Conservation (phyloP, 1,139 yeast genomes). For the Chernovozyma aurita region DNA sequence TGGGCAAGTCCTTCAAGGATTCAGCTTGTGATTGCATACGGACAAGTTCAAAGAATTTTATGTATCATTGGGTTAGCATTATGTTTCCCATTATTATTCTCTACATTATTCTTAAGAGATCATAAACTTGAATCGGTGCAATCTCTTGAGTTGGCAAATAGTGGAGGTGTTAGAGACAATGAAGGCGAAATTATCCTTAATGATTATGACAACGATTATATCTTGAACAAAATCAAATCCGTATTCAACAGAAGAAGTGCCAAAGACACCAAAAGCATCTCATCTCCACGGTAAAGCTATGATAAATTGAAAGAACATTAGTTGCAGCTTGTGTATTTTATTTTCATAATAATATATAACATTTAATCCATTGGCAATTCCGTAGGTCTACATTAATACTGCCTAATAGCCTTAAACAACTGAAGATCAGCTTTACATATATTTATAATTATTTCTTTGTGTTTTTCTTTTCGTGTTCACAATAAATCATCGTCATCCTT, state of each 20-base stretch:
- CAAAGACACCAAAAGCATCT: too few relatives aligned
- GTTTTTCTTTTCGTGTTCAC: too few relatives aligned
- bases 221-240: constrained; percentile 7
- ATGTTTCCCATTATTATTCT: constrained; percentile 28
- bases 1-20: constrained; percentile 34
- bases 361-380: too few relatives aligned
- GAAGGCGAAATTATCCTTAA: constrained; percentile 37
- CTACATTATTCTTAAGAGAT: constrained; percentile 31
- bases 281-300: too few relatives aligned
- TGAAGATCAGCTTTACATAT: too few relatives aligned
- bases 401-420: too few relatives aligned
- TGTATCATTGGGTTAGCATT: constrained; percentile 28
- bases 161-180: constrained; percentile 14
- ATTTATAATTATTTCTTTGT: too few relatives aligned
- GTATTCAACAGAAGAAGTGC: background rate
- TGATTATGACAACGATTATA: constrained; percentile 32
- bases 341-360: too few relatives aligned
- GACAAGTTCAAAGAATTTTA: constrained; percentile 29
- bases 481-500: constrained; percentile 62
- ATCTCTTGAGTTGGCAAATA: constrained; percentile 12
- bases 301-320: too few relatives aligned
- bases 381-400: too few relatives aligned
- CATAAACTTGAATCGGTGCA: constrained; percentile 25
- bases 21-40: constrained; percentile 28
- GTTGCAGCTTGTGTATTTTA: too few relatives aligned